Evolutionary conservation across 2,329 filamentous ascomycete species (phyloP).

Genomic region (Lecanicillium sp.): DNA sequence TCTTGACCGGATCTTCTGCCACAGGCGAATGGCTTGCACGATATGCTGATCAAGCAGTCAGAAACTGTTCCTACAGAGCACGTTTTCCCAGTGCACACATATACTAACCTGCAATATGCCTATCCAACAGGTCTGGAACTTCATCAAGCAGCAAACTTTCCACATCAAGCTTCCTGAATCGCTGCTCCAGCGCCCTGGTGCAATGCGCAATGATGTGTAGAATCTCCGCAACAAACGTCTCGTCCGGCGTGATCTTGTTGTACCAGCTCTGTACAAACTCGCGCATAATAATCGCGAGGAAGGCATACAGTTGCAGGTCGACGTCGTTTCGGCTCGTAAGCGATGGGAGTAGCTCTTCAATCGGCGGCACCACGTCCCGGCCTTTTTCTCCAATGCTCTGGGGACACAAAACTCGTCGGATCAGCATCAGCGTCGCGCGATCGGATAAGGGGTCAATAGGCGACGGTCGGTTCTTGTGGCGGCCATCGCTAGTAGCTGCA

Average conservation of each 20-base stretch:
- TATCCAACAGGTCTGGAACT: slow-evolving; percentile 71
- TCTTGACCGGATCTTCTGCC: slow-evolving; percentile 49
- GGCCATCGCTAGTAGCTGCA: slow-evolving; percentile 14
- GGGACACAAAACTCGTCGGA: slow-evolving; percentile 78
- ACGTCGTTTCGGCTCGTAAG: slow-evolving; percentile 92
- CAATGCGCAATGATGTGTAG: slow-evolving; percentile 89
- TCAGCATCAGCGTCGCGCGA: slow-evolving; percentile 68
- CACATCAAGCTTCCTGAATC: slow-evolving; percentile 73
- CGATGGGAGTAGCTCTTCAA: slow-evolving; percentile 78
- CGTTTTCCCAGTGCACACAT: too few species aligned
- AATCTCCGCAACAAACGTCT: slow-evolving; percentile 78
- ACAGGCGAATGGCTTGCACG: slow-evolving; percentile 55
- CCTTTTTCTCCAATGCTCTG: slow-evolving; percentile 55
- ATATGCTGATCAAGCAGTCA: slow-evolving; percentile 48
- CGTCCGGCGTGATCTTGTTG: slow-evolving; percentile 81
- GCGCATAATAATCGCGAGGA: slow-evolving; percentile 80
- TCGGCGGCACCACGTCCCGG: slow-evolving; percentile 39
- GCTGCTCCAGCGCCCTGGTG: slow-evolving; percentile 78
- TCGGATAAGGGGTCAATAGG: slow-evolving; percentile 56
- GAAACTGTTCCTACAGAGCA: too few species aligned
- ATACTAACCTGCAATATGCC: slow-evolving; percentile 71
- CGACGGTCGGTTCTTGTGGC: slow-evolving; percentile 24
- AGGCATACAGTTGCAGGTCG: slow-evolving; percentile 85
- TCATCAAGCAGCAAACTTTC: slow-evolving; percentile 81
- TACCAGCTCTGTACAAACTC: slow-evolving; percentile 95